Evolutionary conservation across 768 basidiomycete genomes (phyloP).

Genomic region (Paxillus ammoniavirescens): DNA sequence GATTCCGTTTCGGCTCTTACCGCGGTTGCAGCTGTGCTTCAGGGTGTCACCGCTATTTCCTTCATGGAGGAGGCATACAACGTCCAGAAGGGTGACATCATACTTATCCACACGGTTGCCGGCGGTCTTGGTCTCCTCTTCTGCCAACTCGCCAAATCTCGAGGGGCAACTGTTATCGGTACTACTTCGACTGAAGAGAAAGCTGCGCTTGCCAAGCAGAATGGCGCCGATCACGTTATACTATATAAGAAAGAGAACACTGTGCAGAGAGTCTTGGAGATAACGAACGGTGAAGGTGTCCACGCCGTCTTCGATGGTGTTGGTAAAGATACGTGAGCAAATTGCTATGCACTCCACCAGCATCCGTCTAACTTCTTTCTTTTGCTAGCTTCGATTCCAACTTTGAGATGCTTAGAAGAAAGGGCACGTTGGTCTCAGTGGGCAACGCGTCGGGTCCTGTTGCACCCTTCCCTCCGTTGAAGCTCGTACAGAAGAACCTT

Average conservation of each 20-base stretch:
- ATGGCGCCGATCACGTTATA: constrained; percentile 88
- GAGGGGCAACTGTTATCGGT: constrained; percentile 89
- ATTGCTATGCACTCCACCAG: neutral
- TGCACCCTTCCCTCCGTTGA: constrained; percentile 69
- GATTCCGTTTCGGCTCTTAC: constrained; percentile 51
- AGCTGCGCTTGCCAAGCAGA: constrained; percentile 69
- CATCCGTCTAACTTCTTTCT: constrained; percentile 4
- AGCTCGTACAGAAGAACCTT: constrained; percentile 78
- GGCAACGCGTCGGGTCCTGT: constrained; percentile 92
- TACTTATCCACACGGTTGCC: constrained; percentile 88
- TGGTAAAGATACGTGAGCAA: constrained; percentile 87
- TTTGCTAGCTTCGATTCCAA: constrained; percentile 65
- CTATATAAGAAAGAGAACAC: constrained; percentile 76
- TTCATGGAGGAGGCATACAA: constrained; percentile 85
- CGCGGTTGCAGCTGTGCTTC: constrained; percentile 68
- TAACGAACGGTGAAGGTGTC: constrained; percentile 79
- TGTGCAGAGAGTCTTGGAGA: constrained; percentile 66
- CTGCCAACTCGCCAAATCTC: constrained; percentile 63
- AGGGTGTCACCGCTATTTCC: constrained; percentile 75
- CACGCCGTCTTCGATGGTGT: constrained; percentile 93
- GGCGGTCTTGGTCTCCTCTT: constrained; percentile 80
- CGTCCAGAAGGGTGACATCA: constrained; percentile 74
- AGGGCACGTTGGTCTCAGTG: constrained; percentile 86
- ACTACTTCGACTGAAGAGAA: constrained; percentile 88
- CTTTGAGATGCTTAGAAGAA: constrained; percentile 78